Percentiles rank a stretch among this genome's conserved stretches.
phyloP scores from a whole-genome alignment of 768 basidiomycete species.

The Trametes gibbosa region DNA sequence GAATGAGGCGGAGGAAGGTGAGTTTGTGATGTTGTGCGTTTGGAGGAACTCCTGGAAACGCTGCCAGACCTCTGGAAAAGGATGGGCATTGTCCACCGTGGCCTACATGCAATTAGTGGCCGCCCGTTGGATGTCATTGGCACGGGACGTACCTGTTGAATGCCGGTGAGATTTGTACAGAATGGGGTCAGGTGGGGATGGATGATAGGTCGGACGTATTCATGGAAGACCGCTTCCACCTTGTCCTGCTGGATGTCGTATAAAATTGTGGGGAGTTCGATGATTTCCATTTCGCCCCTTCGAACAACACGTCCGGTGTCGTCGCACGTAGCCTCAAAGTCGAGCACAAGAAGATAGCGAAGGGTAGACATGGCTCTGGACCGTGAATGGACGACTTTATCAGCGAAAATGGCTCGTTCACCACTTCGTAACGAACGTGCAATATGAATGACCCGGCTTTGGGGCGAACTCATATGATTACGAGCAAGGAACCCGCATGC shows the following conservation, averaged over 20 bases:
- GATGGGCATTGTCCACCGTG: slow-evolving; percentile 24
- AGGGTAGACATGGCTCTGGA: neutral
- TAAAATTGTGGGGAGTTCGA: slow-evolving; percentile 30
- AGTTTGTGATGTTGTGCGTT: slow-evolving; percentile 16
- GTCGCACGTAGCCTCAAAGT: slow-evolving; percentile 32
- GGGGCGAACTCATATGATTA: too few relatives aligned
- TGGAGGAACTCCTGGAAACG: slow-evolving; percentile 27
- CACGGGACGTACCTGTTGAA: slow-evolving; percentile 24
- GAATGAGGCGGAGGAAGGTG: slow-evolving; percentile 17
- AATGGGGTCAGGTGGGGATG: slow-evolving; percentile 26
- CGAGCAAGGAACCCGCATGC: too few relatives aligned
- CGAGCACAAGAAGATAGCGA: slow-evolving; percentile 28
- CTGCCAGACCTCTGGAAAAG: slow-evolving; percentile 29
- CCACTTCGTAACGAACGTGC: too few relatives aligned
- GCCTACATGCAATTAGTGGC: slow-evolving; percentile 13
- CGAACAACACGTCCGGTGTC: slow-evolving; percentile 1
- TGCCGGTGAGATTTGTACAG: slow-evolving; percentile 30
- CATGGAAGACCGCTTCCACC: slow-evolving; percentile 28
- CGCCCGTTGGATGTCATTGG: neutral
- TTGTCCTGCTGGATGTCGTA: slow-evolving; percentile 26
- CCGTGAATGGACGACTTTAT: too few relatives aligned
- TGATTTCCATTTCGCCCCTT: slow-evolving; percentile 24
- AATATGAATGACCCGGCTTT: too few relatives aligned
- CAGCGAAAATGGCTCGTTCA: too few relatives aligned
- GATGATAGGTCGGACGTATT: slow-evolving; percentile 28